Base-by-base conservation (phyloP, 768 basidiomycete genomes). In the Suillus sp. region DNA sequence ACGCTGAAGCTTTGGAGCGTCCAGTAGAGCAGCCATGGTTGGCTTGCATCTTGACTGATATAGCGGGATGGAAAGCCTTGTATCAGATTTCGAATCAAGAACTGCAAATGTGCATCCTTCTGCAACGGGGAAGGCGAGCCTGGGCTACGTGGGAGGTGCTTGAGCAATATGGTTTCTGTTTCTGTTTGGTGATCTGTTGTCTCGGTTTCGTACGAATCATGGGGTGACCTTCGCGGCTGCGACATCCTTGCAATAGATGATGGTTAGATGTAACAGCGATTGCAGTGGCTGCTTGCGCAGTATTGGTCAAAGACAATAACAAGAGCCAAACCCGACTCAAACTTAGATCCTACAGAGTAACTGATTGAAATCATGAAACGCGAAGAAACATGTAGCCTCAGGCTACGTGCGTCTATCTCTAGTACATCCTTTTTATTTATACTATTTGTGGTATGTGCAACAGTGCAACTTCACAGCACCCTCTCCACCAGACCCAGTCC, bases 11-110 rank as follows among this genome's bases (percentile, higher is more conserved):
- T 81, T 69, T 99, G 95, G 11, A 96, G 72, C 0, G 88, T 89
- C 96, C 97, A 99, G 77, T 92, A 98, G 64, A 98, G 73, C 34
- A 98, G 78, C 97, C 97, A 99, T 0, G 97, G 92, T 69, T 96
- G 90, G 67, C 93, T 95, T 0, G 96, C 96, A 72, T 99, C 97
- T 69, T 98, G 91, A 53, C 87, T 88, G 22, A 80, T 82, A 72
- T 93, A 99, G 61, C 88, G 81, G 13, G 81, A 78, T 0, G 95
- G 93, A 50, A 99, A 91, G 2, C 93, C 88, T 71, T 94, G 91
- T 9, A 88, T 71, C 60, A 94, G 81, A 65, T 89, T 85, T 30
- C 88, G 81, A 1, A 86, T 80, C 27, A 96, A 84, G 70, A 86
- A 96, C 64, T 90, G 85, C 67, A 95, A 78, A 72, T 97, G 95